These are phyloP conservation scores for Auriscalpium vulgare DNA, from an alignment of 768 basidiomycete species.

Conservation along the genomic window DNA sequence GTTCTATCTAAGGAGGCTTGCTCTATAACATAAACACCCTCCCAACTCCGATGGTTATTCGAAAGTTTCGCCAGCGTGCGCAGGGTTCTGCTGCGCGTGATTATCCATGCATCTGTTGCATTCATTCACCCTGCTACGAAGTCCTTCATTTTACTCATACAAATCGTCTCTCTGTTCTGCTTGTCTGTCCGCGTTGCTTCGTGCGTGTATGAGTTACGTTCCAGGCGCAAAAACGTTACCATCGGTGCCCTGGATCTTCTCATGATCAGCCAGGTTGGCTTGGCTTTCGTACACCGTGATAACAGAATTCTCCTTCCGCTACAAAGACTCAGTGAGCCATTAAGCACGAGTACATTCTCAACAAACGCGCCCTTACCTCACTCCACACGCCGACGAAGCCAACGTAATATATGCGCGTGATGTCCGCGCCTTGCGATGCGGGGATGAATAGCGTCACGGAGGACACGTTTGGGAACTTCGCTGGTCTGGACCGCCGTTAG, in stretches of 20 bases:
- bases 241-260: constrained; percentile 76
- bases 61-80: too few relatives aligned
- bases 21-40: too few relatives aligned
- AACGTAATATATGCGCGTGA: constrained; percentile 70
- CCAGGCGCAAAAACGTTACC: constrained; percentile 46
- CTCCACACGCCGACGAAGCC: constrained; percentile 81
- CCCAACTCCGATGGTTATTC: too few relatives aligned
- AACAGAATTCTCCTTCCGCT: constrained; percentile 74
- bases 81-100: too few relatives aligned
- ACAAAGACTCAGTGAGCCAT: not conserved
- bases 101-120: too few relatives aligned
- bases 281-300: constrained; percentile 85
- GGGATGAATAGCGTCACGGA: constrained; percentile 82
- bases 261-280: constrained; percentile 82
- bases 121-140: too few relatives aligned
- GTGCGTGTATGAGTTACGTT: constrained; percentile 9
- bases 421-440: constrained; percentile 70
- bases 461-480: constrained; percentile 79
- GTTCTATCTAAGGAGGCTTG: too few relatives aligned
- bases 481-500: constrained; percentile 41
- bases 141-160: too few relatives aligned
- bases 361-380: constrained; percentile 40
- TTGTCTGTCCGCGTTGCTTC: too few relatives aligned
- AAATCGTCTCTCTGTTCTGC: too few relatives aligned
- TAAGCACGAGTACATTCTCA: not conserved